phyloP scores from a whole-genome alignment of 345 rosid genomes.

The Rhizophora mangle region DNA sequence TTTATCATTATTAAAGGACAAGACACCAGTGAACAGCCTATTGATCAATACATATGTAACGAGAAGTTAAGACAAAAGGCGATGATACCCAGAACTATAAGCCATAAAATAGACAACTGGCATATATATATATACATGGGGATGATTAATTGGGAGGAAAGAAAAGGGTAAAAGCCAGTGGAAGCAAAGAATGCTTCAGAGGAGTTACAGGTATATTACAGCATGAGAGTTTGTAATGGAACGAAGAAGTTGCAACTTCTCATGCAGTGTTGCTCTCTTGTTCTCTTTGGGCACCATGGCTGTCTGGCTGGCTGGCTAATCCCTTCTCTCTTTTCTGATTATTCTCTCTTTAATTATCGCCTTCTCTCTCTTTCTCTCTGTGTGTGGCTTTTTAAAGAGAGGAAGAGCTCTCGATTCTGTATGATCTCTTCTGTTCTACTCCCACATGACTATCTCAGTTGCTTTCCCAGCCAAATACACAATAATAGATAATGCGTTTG shows the following conservation, averaged over 20 bases:
- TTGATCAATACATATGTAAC: too few species aligned
- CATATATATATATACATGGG: too few species aligned
- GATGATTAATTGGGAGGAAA: not conserved
- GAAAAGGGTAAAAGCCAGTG: constrained; percentile 9
- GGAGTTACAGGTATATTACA: constrained; percentile 29
- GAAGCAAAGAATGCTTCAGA: constrained; percentile 7
- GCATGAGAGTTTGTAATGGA: constrained; percentile 53
- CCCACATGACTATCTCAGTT: constrained; percentile 42
- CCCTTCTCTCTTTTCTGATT: not conserved
- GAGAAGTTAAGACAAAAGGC: too few species aligned
- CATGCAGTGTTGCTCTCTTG: constrained; percentile 46
- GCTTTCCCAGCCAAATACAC: constrained; percentile 25
- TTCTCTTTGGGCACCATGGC: constrained; percentile 47
- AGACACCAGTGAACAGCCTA: too few species aligned
- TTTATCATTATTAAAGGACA: not conserved
- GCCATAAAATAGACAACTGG: too few species aligned
- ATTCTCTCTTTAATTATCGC: not conserved
- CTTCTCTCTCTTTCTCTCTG: not conserved
- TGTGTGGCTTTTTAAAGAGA: constrained; percentile 18
- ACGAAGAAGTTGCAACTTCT: constrained; percentile 51
- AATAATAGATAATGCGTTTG: constrained; percentile 12
- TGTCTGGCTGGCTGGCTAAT: not conserved
- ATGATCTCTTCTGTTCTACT: constrained; percentile 36
- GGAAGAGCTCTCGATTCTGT: constrained; percentile 38
- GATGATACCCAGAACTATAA: too few species aligned